Evolutionary conservation across 2,329 filamentous ascomycete genomes (phyloP), one percentile per base, ranked within the genome.

Genomic region (Neocatenulostroma microsporum): DNA sequence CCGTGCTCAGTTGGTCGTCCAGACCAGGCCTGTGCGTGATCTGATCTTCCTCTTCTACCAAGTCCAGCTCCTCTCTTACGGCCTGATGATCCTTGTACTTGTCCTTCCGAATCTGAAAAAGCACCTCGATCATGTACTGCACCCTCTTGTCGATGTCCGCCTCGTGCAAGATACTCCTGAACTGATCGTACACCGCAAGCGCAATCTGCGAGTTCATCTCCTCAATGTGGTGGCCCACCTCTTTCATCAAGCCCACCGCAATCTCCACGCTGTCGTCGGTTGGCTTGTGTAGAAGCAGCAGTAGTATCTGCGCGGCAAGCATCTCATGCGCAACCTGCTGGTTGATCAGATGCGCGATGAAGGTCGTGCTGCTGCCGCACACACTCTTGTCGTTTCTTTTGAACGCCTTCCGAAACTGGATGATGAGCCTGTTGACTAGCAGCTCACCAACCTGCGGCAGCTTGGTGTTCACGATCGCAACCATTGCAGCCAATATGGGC

Each of bases 81-180:
- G 87, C 81, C 13, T 82, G 86, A 53, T 96, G 87, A 54, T 96
- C 87, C 67, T 94, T 94, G 70, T 94, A 98, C 53, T 83, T 83
- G 64, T 96, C 89, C 63, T 95, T 94, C 46, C 91, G 78, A 38
- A 95, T 82, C 65, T 98, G 88, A 60, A 98, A 98, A 28, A 98
- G 67, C 5, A 96, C 91, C 61, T 98, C 91, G 39, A 98, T 89
- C 84, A 94, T 94, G 64, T 96, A 98, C 64, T 98, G 91, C n/a
- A 89, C 88, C 47, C 91, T 76, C 70, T 94, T 95, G 58, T 96
- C 89, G 59, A 98, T 94, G 56, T 91, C 88, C 29, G 87, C 87
- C 62, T 98, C 91, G 66, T 98, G 89, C 7, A 98, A 69, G 46
- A 96, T 95, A 51, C 82, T 89, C 51, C 91, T 73, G 68, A 98